phyloP scores from a whole-genome alignment of 2,329 filamentous ascomycete species.

The Nigrospora osmanthi region DNA sequence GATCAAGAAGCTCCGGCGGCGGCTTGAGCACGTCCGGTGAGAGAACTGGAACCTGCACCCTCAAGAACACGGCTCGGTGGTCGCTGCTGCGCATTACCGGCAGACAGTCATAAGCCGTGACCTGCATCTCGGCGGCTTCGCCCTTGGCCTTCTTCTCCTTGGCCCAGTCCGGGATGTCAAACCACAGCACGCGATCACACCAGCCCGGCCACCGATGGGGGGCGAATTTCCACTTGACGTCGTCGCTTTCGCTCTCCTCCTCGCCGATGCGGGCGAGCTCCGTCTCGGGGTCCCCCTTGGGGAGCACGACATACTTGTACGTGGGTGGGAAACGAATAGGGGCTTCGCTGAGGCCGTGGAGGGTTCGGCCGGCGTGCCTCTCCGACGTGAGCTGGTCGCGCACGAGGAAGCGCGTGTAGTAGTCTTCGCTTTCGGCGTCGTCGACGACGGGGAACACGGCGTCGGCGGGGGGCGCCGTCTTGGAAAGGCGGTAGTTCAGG shows the following conservation, averaged over 20 bases:
- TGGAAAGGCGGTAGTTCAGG: conserved; percentile 86
- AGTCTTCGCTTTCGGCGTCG: conserved; percentile 44
- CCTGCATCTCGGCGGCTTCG: conserved; percentile 26
- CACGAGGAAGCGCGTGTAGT: conserved; percentile 60
- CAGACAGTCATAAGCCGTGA: conserved; percentile 66
- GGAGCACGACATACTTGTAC: conserved; percentile 70
- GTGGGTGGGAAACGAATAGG: conserved; percentile 78
- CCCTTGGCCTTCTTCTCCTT: conserved; percentile 12
- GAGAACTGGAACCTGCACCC: conserved; percentile 57
- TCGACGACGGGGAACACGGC: conserved; percentile 54
- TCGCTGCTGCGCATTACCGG: conserved; percentile 79
- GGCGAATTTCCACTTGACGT: conserved; percentile 63
- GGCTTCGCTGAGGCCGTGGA: conserved; percentile 73
- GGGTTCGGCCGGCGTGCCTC: conserved; percentile 56
- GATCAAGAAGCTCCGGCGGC: conserved; percentile 16
- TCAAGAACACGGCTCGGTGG: conserved; percentile 75
- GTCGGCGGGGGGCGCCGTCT: conserved; percentile 50
- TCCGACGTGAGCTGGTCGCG: conserved; percentile 77
- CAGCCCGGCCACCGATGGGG: conserved; percentile 81
- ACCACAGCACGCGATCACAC: conserved; percentile 85
- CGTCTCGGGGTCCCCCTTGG: conserved; percentile 13
- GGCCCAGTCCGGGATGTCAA: conserved; percentile 52
- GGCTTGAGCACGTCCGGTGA: conserved; percentile 26
- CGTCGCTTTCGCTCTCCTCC: conserved; percentile 18
- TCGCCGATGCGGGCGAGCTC: conserved; percentile 7